Evolutionary conservation across 169 alveolate species (phyloP).

Genomic region (Cryptosporidium sp.): DNA sequence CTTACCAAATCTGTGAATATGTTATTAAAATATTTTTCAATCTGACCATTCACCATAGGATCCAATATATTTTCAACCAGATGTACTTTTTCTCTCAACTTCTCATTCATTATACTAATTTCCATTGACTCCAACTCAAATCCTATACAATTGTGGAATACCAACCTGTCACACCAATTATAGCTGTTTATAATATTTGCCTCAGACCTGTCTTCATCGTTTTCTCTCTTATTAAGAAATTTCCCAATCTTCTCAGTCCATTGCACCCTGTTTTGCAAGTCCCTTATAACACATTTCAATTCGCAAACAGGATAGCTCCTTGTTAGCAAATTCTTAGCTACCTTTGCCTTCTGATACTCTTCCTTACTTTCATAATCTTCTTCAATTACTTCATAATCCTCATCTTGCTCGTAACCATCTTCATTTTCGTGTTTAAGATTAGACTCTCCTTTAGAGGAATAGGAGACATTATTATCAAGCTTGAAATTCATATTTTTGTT

Average conservation of each 20-base stretch:
- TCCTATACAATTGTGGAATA: slow-evolving; percentile 60
- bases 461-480: background rate
- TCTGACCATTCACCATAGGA: background rate
- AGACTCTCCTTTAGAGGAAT: background rate
- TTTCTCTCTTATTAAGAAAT: background rate
- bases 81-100: background rate
- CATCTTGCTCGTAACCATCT: background rate
- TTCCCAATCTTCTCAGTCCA: slow-evolving; percentile 34
- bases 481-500: background rate
- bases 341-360: background rate
- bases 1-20: background rate
- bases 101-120: slow-evolving; percentile 4
- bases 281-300: slow-evolving; percentile 18
- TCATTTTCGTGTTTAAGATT: background rate
- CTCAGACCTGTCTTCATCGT: background rate
- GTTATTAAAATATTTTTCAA: slow-evolving; percentile 18
- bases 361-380: background rate
- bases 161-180: slow-evolving; percentile 40
- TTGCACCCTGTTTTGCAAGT: slow-evolving; percentile 40
- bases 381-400: background rate
- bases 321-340: background rate
- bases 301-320: slow-evolving; percentile 62
- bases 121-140: slow-evolving; percentile 30
- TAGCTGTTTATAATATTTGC: background rate
- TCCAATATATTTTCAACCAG: background rate